Evolutionary conservation across 768 basidiomycete species (phyloP).

Genomic region (Boletus rufocinnamomeus): DNA sequence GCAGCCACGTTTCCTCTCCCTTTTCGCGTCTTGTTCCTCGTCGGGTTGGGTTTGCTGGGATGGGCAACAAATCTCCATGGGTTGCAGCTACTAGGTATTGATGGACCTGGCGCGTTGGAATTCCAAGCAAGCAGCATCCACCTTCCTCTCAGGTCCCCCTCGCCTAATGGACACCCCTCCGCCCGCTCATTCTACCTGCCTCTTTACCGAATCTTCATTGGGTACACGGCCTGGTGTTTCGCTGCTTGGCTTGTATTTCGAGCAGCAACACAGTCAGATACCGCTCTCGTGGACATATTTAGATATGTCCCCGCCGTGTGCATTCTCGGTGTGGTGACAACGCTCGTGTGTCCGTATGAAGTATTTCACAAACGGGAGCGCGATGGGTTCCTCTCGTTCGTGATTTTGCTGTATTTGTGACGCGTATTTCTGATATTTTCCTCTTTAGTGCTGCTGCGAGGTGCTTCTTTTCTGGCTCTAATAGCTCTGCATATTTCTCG

Average conservation of each 20-base stretch:
- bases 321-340: conserved; percentile 54
- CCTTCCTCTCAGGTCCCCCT: conserved; percentile 26
- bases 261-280: conserved; percentile 56
- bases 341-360: conserved; percentile 68
- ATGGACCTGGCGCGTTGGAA: conserved; percentile 72
- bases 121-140: conserved; percentile 34
- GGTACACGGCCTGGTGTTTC: conserved; percentile 63
- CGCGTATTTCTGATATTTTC: conserved; percentile 1
- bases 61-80: conserved; percentile 96
- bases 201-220: conserved; percentile 65
- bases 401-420: conserved; percentile 15
- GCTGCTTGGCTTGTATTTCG: conserved; percentile 72
- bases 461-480: conserved; percentile 66
- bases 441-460: conserved; percentile 64
- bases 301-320: conserved; percentile 77
- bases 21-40: conserved; percentile 82
- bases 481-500: conserved; percentile 74
- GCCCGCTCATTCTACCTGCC: conserved; percentile 50
- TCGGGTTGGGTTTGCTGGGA: conserved; percentile 77
- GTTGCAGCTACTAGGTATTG: conserved; percentile 70
- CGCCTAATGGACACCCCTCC: conserved; percentile 26
- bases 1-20: conserved; percentile 80
- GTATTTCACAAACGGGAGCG: conserved; percentile 70
- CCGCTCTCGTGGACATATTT: conserved; percentile 66
- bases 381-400: conserved; percentile 77